Conservation (phyloP, 345 rosid species). For the Populus pruinosa region DNA sequence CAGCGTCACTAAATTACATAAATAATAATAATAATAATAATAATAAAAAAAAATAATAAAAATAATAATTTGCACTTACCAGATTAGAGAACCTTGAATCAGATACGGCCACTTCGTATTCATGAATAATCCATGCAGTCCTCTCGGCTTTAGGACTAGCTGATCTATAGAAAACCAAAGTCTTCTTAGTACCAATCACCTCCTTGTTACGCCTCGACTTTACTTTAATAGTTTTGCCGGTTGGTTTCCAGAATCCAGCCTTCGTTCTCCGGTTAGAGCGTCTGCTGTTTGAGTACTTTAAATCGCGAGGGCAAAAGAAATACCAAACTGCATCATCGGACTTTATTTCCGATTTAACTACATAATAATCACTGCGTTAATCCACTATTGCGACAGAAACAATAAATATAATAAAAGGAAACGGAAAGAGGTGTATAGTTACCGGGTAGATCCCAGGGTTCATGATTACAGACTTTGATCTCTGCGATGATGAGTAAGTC, state of each 20-base stretch:
- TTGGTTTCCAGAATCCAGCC: constrained; percentile 53
- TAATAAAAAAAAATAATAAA: too few species aligned
- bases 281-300: constrained; percentile 20
- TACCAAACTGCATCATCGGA: constrained; percentile 26
- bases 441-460: constrained; percentile 58
- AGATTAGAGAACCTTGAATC: constrained; percentile 5
- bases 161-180: constrained; percentile 34
- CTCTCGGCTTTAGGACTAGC: constrained; percentile 2
- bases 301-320: constrained; percentile 33
- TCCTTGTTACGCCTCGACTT: not conserved
- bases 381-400: not conserved
- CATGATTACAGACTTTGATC: constrained; percentile 33
- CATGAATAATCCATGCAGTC: constrained; percentile 32
- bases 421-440: not conserved
- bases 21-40: too few species aligned
- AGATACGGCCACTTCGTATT: constrained; percentile 40
- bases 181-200: constrained; percentile 41
- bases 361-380: not conserved
- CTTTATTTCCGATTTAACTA: not conserved
- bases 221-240: constrained; percentile 26
- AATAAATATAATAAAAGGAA: not conserved
- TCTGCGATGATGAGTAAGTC: constrained; percentile 18
- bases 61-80: not conserved
- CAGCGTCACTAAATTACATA: not conserved
- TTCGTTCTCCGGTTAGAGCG: constrained; percentile 23